These are phyloP conservation scores for Fusarium nelsonii DNA, from an alignment of 2,329 filamentous ascomycete species.

Conservation along the genomic window DNA sequence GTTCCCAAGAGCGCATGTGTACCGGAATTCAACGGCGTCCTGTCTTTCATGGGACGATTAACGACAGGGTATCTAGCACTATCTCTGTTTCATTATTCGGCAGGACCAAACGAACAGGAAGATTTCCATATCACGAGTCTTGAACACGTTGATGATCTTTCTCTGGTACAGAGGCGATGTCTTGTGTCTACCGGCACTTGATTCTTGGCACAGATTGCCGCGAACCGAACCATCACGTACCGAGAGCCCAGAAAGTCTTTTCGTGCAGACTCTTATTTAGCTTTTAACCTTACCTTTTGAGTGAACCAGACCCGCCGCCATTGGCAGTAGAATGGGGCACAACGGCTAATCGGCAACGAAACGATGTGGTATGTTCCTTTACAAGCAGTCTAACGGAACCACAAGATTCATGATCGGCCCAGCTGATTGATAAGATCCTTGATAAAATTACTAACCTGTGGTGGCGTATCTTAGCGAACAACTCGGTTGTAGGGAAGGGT, in stretches of 20 bases:
- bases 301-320: not conserved
- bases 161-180: no score
- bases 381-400: not conserved
- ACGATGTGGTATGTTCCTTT: not conserved
- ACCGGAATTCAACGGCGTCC: not conserved
- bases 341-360: constrained; percentile 4
- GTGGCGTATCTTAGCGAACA: not conserved
- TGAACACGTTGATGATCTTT: no score
- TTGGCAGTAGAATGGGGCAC: not conserved
- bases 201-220: not conserved
- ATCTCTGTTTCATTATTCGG: no score
- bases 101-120: not conserved
- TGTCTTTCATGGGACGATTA: not conserved
- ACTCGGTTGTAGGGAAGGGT: no score
- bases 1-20: not conserved
- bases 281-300: constrained; percentile 7
- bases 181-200: not conserved
- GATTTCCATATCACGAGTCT: no score
- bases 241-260: not conserved
- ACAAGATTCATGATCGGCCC: not conserved
- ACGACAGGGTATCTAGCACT: no score
- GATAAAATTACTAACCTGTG: constrained; percentile 1
- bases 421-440: constrained; percentile 16
- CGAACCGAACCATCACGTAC: not conserved
- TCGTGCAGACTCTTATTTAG: not conserved